A percentile compares a stretch with the other conserved stretches of the same genome.
These are phyloP conservation scores for Kalanchoe fedtschenkoi DNA, from an alignment of 164 flowering plant genomes.

Conservation along the genomic window DNA sequence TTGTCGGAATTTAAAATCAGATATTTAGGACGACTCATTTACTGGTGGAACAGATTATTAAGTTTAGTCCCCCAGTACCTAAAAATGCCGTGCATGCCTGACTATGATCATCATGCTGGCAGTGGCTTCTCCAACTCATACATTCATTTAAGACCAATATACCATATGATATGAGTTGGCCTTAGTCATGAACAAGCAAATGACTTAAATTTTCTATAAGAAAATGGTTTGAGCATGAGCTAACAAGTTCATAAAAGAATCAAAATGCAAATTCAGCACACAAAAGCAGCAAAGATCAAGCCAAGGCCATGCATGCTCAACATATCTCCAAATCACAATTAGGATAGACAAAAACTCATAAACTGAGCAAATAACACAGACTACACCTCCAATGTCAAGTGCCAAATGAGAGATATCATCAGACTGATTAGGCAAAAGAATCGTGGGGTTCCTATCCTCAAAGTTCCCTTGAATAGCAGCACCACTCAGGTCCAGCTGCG, in stretches of 20 bases:
- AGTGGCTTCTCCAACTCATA: too few species aligned
- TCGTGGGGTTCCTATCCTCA: constrained; percentile 80
- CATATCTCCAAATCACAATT: background rate
- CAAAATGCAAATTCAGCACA: background rate
- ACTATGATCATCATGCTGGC: too few species aligned
- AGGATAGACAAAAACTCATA: background rate
- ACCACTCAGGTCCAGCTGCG: constrained; percentile 79
- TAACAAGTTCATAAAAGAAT: background rate
- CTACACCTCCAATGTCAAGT: constrained; percentile 83
- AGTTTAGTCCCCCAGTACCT: too few species aligned
- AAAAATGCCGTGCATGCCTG: too few species aligned
- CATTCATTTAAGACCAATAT: too few species aligned
- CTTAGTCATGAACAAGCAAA: too few species aligned
- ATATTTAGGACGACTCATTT: too few species aligned
- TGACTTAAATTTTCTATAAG: too few species aligned
- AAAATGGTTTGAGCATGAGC: too few species aligned
- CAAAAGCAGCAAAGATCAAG: constrained; percentile 1
- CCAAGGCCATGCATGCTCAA: background rate
- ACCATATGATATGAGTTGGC: too few species aligned
- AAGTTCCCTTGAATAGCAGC: constrained; percentile 89
- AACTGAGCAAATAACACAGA: background rate
- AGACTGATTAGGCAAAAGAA: constrained; percentile 88
- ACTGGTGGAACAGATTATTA: too few species aligned
- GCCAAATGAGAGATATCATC: constrained; percentile 91
- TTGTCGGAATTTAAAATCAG: too few species aligned